These are phyloP conservation scores for Ascochyta pisi DNA, from an alignment of 2,329 filamentous ascomycete genomes.

Conservation along the genomic window DNA sequence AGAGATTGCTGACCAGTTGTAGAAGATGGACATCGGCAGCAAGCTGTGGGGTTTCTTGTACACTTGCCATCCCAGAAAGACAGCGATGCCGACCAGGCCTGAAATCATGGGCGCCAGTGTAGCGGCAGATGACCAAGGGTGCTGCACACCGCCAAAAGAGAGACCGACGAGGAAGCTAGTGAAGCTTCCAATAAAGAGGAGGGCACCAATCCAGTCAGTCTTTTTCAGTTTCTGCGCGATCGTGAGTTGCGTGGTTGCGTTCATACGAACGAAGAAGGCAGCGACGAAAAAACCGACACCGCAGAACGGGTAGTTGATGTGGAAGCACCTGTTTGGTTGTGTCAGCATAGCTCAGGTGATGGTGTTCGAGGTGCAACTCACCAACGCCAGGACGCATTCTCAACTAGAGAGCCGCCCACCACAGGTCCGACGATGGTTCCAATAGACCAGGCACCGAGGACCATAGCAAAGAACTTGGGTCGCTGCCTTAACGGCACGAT, in stretches of 20 bases:
- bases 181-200: constrained; percentile 49
- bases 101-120: constrained; percentile 51
- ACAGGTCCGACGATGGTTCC: constrained; percentile 61
- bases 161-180: constrained; percentile 52
- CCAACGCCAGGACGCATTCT: constrained; percentile 65
- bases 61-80: constrained; percentile 47
- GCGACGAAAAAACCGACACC: constrained; percentile 34
- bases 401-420: constrained; percentile 59
- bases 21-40: constrained; percentile 49
- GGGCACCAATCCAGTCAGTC: constrained; percentile 54
- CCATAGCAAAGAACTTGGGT: constrained; percentile 51
- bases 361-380: background rate
- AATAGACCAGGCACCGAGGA: constrained; percentile 58
- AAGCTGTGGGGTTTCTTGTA: constrained; percentile 46
- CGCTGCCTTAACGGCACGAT: constrained; percentile 52
- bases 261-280: constrained; percentile 30
- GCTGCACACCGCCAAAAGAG: constrained; percentile 52
- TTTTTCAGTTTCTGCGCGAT: constrained; percentile 32
- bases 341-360: background rate
- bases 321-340: constrained; percentile 57
- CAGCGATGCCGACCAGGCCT: constrained; percentile 42
- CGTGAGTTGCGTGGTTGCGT: constrained; percentile 24
- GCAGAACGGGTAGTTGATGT: constrained; percentile 66
- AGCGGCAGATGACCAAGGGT: constrained; percentile 49
- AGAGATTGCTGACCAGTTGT: constrained; percentile 43